Conservation (phyloP, 805 yeast genomes). For the Wickerhamiella siamensis region DNA sequence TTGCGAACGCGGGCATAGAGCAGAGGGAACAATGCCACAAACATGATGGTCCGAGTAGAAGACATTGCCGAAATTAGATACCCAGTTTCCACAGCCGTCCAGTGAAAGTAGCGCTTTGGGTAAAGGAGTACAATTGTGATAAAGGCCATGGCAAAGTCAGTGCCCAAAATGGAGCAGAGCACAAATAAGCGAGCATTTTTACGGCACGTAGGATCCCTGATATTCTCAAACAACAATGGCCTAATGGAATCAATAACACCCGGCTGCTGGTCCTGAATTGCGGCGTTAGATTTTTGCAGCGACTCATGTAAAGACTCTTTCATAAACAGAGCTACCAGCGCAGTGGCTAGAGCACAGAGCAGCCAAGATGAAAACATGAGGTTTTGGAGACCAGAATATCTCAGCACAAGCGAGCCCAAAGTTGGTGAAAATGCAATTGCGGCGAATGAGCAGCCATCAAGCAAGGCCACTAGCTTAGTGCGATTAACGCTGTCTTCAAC, state of each 20-base stretch:
- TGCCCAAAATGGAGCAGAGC: conserved; percentile 12
- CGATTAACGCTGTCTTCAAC: conserved; percentile 14
- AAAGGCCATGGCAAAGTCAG: conserved; percentile 12
- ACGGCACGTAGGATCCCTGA: conserved; percentile 11
- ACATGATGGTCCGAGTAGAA: conserved; percentile 18
- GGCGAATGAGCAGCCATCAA: conserved; percentile 15
- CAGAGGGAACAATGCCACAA: conserved; percentile 18
- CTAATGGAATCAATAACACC: conserved; percentile 4
- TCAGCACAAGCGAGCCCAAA: conserved; percentile 13
- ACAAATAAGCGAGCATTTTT: conserved; percentile 16
- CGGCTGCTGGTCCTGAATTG: conserved; percentile 1
- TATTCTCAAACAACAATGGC: conserved; percentile 10
- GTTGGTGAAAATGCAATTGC: conserved; percentile 18
- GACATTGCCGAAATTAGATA: conserved; percentile 21
- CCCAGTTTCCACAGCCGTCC: conserved; percentile 24
- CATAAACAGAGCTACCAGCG: conserved; percentile 8
- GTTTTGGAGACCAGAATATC: conserved; percentile 7
- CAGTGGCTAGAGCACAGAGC: conserved; percentile 6
- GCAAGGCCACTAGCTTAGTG: conserved; percentile 12
- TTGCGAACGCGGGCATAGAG: conserved; percentile 12
- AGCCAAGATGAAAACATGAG: conserved; percentile 9
- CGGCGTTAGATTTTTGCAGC: conserved; percentile 11
- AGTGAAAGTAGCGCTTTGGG: conserved; percentile 20
- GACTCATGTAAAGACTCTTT: conserved; percentile 14
- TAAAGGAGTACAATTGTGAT: conserved; percentile 16